Evolutionary conservation across 2,329 filamentous ascomycete genomes (phyloP), one percentile per base, ranked within the genome.

Genomic region (Microcera coccophila): DNA sequence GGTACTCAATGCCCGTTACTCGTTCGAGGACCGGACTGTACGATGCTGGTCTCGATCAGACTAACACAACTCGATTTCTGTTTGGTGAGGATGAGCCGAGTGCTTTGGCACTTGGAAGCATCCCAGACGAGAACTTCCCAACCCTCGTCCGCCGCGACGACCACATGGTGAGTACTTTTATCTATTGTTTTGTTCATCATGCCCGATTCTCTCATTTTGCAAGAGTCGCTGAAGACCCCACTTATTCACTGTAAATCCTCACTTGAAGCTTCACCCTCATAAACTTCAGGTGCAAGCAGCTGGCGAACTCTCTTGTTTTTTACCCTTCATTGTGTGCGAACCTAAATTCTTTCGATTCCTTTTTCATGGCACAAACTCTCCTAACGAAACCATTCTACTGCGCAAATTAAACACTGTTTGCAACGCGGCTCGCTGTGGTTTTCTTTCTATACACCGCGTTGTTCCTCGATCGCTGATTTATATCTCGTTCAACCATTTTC

Each of bases 1-100:
- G 91, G 52, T 95, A 95, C 67, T 96, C 91, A 4, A 90, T 96
- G 86, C 91, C 91, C 22, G 86, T 91, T 39, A 88, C 85, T 36
- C 78, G 78, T 47, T 80, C 82, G 52, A 79, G 84, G 53, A 81
- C 75, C 53, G 79, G 84, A 49, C 69, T 82, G 56, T 82, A 85
- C 60, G 82, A 84, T 52, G 75, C 82, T 55, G 78, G 79, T 29
- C 72, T 95, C 44, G 90, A 93, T 49, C 84, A 87, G 54, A 89
- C 89, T 59, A 90, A 93, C 68, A 90, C 87, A 11, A 80, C 88
- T 19, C 83, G 86, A 42, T 95, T 94, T 60, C 74, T 95, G 28
- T 95, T 96, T 62, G 85, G 85, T 47, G 86, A 89, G 57, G 88
- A 90, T 47, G 83, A 90, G 41, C 53, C 62, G 9, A 63, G 79